Evolutionary conservation across 768 basidiomycete genomes (phyloP), one percentile per base, ranked within the genome.

Genomic region (Leccinum boreale): DNA sequence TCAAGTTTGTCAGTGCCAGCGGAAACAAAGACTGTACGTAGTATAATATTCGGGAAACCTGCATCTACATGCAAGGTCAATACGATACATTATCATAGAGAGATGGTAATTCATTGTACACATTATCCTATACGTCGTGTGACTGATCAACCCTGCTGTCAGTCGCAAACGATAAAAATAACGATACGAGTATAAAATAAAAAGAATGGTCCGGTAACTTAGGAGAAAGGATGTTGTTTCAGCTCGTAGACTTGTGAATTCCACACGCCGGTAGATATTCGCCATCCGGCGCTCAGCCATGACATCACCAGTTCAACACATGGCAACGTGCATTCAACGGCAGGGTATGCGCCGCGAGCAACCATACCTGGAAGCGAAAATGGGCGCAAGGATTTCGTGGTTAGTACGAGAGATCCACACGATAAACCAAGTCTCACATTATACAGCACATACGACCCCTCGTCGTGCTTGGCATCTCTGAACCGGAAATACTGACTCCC

Each of bases 401-500:
- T 24, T 28, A 17, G 21, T 15, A 24, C 7, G 4, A 19, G 9
- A 4, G 19, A 33, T 11, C 29, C 14, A 50, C 21, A 33, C 21
- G 26, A 19, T 19, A 44, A 56, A 33, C 45, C 5, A 45, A 19
- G 19, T 55, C 56, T 21, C 24, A 65, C 64, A 15, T 65, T 65
- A 36, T 65, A 65, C 26, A 65, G n/a, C 2, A 55, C 31, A 24
- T 56, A 62, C 15, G 53, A 61, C 17, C 10, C 23, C 35, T 65
- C 52, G 19, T 65, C 63, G 9, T 52, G 5, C 5, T 53, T 62
- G 44, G 15, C 46, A 10, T 55, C 53, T 26, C 60, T 52, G 36
- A 56, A 58, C 17, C 56, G 56, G 46, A 65, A 65, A 44, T 51
- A 62, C 31, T 52, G 64, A 7, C 61, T 48, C 24, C 60, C 63